phyloP scores from a whole-genome alignment of 1,284 basidiomycete species.

The Termitomyces sp. region DNA sequence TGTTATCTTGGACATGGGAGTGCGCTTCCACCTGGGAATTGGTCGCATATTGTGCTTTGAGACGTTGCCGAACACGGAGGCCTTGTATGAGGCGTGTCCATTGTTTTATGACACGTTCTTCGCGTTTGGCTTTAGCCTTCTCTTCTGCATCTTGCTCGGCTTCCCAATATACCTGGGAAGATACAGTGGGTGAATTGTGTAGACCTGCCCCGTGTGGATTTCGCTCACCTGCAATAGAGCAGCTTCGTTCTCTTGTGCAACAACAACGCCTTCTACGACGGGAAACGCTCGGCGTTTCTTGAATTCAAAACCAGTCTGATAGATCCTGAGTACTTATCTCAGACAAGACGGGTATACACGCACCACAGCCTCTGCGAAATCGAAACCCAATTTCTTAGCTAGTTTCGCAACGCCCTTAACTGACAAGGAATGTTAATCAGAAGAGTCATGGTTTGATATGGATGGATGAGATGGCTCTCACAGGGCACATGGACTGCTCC shows the following conservation, averaged over 20 bases:
- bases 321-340: slow-evolving; percentile 7
- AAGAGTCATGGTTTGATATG: slow-evolving; percentile 1
- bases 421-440: slow-evolving; percentile 26
- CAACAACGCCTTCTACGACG: slow-evolving; percentile 82
- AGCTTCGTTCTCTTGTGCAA: slow-evolving; percentile 77
- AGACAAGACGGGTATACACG: slow-evolving; percentile 26
- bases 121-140: slow-evolving; percentile 70
- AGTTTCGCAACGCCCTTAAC: slow-evolving; percentile 88
- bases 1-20: slow-evolving; percentile 14
- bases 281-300: slow-evolving; percentile 86
- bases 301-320: slow-evolving; percentile 88
- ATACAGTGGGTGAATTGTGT: slow-evolving; percentile 7
- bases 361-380: slow-evolving; percentile 92
- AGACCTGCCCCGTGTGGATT: slow-evolving; percentile 3
- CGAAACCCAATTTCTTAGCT: slow-evolving; percentile 81
- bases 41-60: slow-evolving; percentile 77
- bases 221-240: slow-evolving; percentile 68
- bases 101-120: slow-evolving; percentile 80
- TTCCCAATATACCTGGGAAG: slow-evolving; percentile 74
- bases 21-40: slow-evolving; percentile 24
- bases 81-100: slow-evolving; percentile 91
- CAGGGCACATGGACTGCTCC: slow-evolving; percentile 88
- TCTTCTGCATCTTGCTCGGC: slow-evolving; percentile 75
- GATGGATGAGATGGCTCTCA: slow-evolving; percentile 33
- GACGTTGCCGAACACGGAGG: slow-evolving; percentile 76